phyloP scores from a whole-genome alignment of 805 yeast species.

The Candida fluviatilis region DNA sequence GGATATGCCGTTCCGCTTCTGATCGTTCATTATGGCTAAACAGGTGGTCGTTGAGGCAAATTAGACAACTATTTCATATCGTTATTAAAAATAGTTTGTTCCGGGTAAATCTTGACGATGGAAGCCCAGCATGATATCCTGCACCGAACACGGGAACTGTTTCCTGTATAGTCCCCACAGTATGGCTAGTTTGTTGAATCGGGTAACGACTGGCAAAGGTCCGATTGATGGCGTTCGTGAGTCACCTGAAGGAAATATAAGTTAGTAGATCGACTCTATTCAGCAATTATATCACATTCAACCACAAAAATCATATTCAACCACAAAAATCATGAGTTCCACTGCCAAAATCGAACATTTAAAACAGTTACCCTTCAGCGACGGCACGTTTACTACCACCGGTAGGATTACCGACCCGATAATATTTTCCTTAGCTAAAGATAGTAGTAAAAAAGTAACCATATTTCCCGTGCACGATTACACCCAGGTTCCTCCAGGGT shows the following conservation, averaged over 20 bases:
- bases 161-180: too few species aligned
- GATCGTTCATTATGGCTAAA: not conserved
- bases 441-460: constrained; percentile 44
- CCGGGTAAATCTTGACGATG: not conserved
- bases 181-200: too few species aligned
- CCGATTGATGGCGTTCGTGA: too few species aligned
- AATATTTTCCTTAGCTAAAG: constrained; percentile 39
- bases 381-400: constrained; percentile 16
- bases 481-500: constrained; percentile 44
- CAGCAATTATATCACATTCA: too few species aligned
- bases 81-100: too few species aligned
- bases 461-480: constrained; percentile 54
- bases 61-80: too few species aligned
- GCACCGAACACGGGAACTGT: too few species aligned
- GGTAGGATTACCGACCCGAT: constrained; percentile 33
- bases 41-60: not conserved
- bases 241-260: too few species aligned
- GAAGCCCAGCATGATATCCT: too few species aligned
- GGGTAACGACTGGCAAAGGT: too few species aligned
- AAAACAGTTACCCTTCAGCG: constrained; percentile 32
- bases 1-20: constrained; percentile 1
- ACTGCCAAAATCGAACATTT: constrained; percentile 8
- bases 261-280: too few species aligned
- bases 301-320: not conserved
- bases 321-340: not conserved